These are phyloP conservation scores for Collybia sordida DNA, from an alignment of 768 basidiomycete species.

Conservation along the genomic window DNA sequence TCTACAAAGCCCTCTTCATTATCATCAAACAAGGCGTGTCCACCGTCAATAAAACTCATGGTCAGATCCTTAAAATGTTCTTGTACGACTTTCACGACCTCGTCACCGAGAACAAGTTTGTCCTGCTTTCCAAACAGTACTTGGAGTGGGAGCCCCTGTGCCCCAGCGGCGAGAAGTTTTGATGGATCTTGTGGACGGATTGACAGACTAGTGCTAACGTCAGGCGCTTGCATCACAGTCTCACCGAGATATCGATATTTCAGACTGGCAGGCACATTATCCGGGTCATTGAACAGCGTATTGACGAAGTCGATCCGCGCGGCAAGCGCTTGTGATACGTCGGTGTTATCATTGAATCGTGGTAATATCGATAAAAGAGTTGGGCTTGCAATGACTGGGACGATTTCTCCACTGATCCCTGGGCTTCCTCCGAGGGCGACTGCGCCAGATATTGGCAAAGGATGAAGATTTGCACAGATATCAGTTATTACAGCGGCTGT, in stretches of 20 bases:
- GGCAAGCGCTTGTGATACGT: conserved; percentile 16
- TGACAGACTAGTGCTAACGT: conserved; percentile 17
- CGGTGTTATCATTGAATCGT: conserved; percentile 19
- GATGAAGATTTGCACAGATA: conserved; percentile 22
- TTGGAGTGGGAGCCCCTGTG: conserved; percentile 25
- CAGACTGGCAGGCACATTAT: conserved; percentile 20
- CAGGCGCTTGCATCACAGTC: conserved; percentile 17
- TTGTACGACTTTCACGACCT: conserved; percentile 22
- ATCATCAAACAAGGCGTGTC: conserved; percentile 33
- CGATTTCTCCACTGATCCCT: conserved; percentile 15
- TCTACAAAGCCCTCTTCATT: not conserved
- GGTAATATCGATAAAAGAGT: conserved; percentile 16
- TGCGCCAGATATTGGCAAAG: conserved; percentile 25
- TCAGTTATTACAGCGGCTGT: conserved; percentile 22
- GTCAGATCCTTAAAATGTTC: conserved; percentile 33
- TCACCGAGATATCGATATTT: conserved; percentile 23
- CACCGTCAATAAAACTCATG: conserved; percentile 24
- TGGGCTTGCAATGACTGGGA: conserved; percentile 21
- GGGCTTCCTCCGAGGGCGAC: conserved; percentile 27
- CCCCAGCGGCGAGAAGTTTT: conserved; percentile 23
- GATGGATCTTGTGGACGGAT: conserved; percentile 24
- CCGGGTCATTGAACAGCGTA: conserved; percentile 23
- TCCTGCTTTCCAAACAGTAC: conserved; percentile 24
- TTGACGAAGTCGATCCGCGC: conserved; percentile 24
- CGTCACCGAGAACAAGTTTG: conserved; percentile 22